These are phyloP conservation scores for Novymonas esmeraldas DNA, from an alignment of 208 protist species.

Conservation along the genomic window DNA sequence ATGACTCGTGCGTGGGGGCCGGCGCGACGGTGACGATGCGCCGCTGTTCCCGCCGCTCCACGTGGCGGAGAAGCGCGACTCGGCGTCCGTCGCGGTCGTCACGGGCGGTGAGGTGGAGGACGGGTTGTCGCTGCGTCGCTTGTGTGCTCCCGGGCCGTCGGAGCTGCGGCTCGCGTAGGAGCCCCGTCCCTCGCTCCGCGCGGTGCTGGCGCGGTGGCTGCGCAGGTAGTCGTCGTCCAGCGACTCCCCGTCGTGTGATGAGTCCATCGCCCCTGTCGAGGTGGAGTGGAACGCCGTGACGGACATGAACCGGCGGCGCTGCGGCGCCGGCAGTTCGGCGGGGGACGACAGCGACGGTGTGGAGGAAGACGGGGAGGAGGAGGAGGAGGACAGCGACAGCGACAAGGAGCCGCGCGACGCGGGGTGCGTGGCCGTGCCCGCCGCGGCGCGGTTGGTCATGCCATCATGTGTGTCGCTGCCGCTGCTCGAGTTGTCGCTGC, in stretches of 20 bases:
- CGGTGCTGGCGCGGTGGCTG: background rate
- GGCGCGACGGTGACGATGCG: too few relatives aligned
- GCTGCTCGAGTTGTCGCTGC: background rate
- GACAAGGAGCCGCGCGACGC: background rate
- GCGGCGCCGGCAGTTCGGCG: background rate
- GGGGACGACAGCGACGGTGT: too few relatives aligned
- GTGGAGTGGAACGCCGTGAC: background rate
- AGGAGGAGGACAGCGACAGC: background rate
- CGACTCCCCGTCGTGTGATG: background rate
- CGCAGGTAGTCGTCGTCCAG: background rate
- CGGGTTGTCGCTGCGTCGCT: background rate
- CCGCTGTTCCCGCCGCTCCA: too few relatives aligned
- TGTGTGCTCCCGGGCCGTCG: background rate
- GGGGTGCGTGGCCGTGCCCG: background rate
- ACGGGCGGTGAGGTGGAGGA: too few relatives aligned
- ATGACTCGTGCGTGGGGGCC: too few relatives aligned
- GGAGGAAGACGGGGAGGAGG: background rate
- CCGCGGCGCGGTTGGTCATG: background rate
- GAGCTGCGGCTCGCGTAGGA: background rate
- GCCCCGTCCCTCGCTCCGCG: background rate
- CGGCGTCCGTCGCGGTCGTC: too few relatives aligned
- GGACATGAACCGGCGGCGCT: background rate
- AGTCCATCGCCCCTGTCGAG: background rate
- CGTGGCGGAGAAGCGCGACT: too few relatives aligned
- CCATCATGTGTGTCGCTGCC: background rate